A percentile compares a stretch with the other conserved stretches of the same genome.
These are phyloP conservation scores for Apiospora saccharicola DNA, from an alignment of 2,329 filamentous ascomycete species.

Conservation along the genomic window DNA sequence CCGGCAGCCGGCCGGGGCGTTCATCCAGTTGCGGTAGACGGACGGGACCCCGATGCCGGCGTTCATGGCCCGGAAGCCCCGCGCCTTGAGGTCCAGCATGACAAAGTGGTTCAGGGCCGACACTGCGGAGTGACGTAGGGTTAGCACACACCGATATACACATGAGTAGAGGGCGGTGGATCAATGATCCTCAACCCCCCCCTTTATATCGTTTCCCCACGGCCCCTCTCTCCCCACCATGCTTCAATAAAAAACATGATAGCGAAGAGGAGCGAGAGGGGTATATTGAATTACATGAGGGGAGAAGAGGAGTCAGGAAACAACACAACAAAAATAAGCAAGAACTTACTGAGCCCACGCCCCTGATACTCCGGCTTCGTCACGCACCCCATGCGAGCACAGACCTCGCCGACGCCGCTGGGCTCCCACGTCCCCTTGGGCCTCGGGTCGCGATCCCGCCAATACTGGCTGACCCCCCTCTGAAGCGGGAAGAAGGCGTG, in stretches of 20 bases:
- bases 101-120: constrained; percentile 33
- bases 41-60: constrained; percentile 21
- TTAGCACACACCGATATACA: not conserved
- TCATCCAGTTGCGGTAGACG: constrained; percentile 27
- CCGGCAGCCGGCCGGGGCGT: constrained; percentile 23
- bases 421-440: constrained; percentile 33
- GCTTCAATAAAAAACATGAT: too few species aligned
- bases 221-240: not conserved
- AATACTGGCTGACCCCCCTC: constrained; percentile 26
- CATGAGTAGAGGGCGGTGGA: too few species aligned
- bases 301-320: not conserved
- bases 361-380: constrained; percentile 33
- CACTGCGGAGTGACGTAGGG: constrained; percentile 25
- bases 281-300: not conserved
- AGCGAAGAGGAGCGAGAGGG: not conserved
- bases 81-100: constrained; percentile 36
- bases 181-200: not conserved
- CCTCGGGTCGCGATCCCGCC: constrained; percentile 28
- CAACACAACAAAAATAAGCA: not conserved
- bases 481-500: constrained; percentile 29
- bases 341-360: constrained; percentile 30
- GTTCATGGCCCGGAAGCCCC: constrained; percentile 33
- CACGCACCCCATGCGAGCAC: constrained; percentile 33
- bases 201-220: not conserved
- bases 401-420: constrained; percentile 31